phyloP scores from a whole-genome alignment of 2,329 filamentous ascomycete species.

The Orbilia javanica region DNA sequence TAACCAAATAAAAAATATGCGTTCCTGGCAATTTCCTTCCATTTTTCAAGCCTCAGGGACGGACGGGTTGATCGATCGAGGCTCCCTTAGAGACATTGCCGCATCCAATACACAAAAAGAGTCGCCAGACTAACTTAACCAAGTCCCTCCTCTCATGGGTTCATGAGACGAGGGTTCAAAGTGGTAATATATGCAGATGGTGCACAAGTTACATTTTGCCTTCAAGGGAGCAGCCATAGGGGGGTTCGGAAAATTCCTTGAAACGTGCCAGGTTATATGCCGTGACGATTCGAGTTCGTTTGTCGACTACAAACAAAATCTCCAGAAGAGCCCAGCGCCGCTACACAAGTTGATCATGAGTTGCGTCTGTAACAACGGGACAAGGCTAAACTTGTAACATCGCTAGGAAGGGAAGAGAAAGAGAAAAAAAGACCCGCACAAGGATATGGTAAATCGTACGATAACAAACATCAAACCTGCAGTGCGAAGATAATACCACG shows the following conservation, averaged over 20 bases:
- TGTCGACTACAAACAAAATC: not conserved
- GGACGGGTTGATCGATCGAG: not conserved
- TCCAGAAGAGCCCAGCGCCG: not conserved
- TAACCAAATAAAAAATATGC: not conserved
- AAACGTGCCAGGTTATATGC: not conserved
- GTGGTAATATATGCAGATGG: not conserved
- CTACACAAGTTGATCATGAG: not conserved
- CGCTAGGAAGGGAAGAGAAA: too few species aligned
- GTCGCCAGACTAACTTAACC: not conserved
- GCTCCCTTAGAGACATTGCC: not conserved
- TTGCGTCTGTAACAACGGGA: not conserved
- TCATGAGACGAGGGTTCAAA: not conserved
- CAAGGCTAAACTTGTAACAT: too few species aligned
- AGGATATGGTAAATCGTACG: not conserved
- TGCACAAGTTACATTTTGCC: not conserved
- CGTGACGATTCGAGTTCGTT: too few species aligned
- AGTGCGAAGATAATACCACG: not conserved
- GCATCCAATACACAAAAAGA: not conserved
- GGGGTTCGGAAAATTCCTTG: not conserved
- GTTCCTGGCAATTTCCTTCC: not conserved
- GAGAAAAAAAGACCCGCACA: not conserved
- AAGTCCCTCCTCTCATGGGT: not conserved
- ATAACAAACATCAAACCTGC: not conserved
- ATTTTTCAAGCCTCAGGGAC: not conserved
- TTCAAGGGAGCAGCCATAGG: not conserved